These are phyloP conservation scores for Astrocystis sublimbata DNA, from an alignment of 495 filamentous ascomycete species.

Conservation along the genomic window DNA sequence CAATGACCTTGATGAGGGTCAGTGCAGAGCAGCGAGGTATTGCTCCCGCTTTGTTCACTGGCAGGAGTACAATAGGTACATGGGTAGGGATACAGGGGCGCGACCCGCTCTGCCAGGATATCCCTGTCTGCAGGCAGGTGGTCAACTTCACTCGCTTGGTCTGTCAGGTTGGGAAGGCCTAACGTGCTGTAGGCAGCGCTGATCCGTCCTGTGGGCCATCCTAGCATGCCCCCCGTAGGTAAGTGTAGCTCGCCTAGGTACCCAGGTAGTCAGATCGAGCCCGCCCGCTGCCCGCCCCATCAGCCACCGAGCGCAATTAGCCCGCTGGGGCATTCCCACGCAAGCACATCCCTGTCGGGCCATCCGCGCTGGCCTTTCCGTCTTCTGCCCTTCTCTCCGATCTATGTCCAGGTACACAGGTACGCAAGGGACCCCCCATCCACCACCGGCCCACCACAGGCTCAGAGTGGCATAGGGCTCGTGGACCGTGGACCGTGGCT, in stretches of 20 bases:
- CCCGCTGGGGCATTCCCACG: slow-evolving; percentile 1
- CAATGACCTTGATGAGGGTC: too few species aligned
- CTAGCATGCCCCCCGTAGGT: not conserved
- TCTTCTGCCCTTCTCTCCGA: slow-evolving; percentile 1
- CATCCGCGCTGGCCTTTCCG: slow-evolving; percentile 19
- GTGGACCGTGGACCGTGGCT: too few species aligned
- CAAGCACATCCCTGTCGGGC: not conserved
- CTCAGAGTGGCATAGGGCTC: slow-evolving; percentile 3
- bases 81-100: not conserved
- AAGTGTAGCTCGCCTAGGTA: not conserved
- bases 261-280: slow-evolving; percentile 6
- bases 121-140: too few species aligned
- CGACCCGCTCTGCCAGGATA: slow-evolving; percentile 10
- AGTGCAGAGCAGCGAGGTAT: slow-evolving; percentile 1
- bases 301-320: slow-evolving; percentile 14
- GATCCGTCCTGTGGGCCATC: too few species aligned
- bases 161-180: too few species aligned
- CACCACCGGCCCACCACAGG: not conserved
- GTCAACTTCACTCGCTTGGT: too few species aligned
- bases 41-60: not conserved
- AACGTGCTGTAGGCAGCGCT: too few species aligned
- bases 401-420: slow-evolving; percentile 6
- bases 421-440: slow-evolving; percentile 11
- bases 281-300: slow-evolving; percentile 1
- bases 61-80: not conserved